Evolutionary conservation across 495 filamentous ascomycete genomes (phyloP), one percentile per base, ranked within the genome.

Genomic region (Xylaria curta): DNA sequence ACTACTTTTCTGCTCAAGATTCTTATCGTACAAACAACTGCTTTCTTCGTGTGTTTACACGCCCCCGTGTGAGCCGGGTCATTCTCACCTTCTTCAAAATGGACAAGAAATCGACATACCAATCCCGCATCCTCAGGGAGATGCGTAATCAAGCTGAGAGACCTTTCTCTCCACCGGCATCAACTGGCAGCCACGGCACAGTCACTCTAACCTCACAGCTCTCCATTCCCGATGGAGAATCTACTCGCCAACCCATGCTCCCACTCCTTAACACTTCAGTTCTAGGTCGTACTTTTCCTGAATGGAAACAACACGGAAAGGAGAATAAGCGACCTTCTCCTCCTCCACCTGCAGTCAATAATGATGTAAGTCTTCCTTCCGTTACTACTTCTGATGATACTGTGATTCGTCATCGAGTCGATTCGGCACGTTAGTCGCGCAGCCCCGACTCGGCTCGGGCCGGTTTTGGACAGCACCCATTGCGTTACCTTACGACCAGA

Each of bases 241-340:
- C 84, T 21, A 84, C 83, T 26, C 82, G 81, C 59, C 75, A 72
- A n/a, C 70, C 64, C 28, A 44, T 70, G 53, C 53, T 72, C 19
- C 71, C 74, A 24, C 62, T 71, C 42, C 84, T 91, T 75, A 88
- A 91, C 81, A 91, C 89, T 8, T 91, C 89, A 10, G 89, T 85
- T 46, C 82, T 91, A 56, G 87, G 87, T 28, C 87, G 85, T 74
- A 84, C 86, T 64, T 91, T 91, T 78, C 90, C 90, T 28, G 86
- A 91, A 73, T 91, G 83, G 83, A 75, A 74, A 61, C 7, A 21
- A 33, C 54, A 31, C 31, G 59, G 36, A 31, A 70, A 70, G 47
- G 68, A 70, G 33, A 70, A 70, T 33, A 38, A 58, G 36, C 36
- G 40, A 19, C 58, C 58, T n/a, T 60, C 58, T 10, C 58, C 54